phyloP scores from a whole-genome alignment of 768 basidiomycete genomes.

The Hygrophoropsis aurantiaca region DNA sequence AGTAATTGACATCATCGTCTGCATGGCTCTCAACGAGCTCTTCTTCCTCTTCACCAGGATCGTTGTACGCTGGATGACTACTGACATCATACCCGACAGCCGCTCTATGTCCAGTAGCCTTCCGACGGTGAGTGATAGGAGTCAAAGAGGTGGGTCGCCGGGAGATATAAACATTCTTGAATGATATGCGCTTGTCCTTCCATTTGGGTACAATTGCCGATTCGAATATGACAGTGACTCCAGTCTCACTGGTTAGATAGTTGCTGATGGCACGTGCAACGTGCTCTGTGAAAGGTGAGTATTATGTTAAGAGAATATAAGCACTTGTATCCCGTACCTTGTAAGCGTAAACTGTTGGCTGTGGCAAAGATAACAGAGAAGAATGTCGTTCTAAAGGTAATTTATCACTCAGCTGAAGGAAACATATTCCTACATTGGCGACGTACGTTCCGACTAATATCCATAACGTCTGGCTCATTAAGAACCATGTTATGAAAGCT shows the following conservation, averaged over 20 bases:
- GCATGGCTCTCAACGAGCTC: slow-evolving; percentile 26
- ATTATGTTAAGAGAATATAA: neutral
- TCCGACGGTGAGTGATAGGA: slow-evolving; percentile 14
- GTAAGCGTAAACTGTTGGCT: slow-evolving; percentile 81
- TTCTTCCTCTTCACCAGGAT: slow-evolving; percentile 61
- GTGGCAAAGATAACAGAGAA: slow-evolving; percentile 91
- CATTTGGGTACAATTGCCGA: slow-evolving; percentile 97
- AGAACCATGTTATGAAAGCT: slow-evolving; percentile 93
- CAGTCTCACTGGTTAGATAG: slow-evolving; percentile 91
- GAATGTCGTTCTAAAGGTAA: slow-evolving; percentile 75
- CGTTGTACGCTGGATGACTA: slow-evolving; percentile 72
- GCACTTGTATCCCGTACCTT: slow-evolving; percentile 50
- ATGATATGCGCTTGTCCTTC: slow-evolving; percentile 93
- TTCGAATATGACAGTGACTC: slow-evolving; percentile 93
- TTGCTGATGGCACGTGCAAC: slow-evolving; percentile 87
- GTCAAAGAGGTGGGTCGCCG: slow-evolving; percentile 54
- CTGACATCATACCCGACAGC: slow-evolving; percentile 76
- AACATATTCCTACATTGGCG: neutral
- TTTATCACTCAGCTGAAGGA: slow-evolving; percentile 4
- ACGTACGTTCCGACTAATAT: slow-evolving; percentile 77
- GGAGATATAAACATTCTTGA: slow-evolving; percentile 95
- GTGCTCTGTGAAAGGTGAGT: slow-evolving; percentile 50
- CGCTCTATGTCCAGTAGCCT: slow-evolving; percentile 45
- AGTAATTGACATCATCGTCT: slow-evolving; percentile 69
- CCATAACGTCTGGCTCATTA: slow-evolving; percentile 96